Conservation (phyloP, 306 rosid species). For the Gastrolobium villosum region DNA sequence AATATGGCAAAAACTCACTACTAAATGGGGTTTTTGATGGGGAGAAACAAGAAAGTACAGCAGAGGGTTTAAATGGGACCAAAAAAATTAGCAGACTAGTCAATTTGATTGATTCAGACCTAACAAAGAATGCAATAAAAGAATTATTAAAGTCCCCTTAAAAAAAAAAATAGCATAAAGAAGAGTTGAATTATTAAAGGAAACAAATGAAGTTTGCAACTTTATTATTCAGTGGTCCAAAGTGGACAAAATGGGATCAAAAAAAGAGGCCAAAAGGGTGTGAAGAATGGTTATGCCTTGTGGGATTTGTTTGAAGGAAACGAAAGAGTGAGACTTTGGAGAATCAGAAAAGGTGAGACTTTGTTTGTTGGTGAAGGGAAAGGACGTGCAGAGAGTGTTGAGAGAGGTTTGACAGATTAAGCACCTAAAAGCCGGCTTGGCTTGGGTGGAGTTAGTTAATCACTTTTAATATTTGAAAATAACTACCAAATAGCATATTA, state of each 20-base stretch:
- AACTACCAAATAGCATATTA: not conserved
- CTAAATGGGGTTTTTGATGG: not conserved
- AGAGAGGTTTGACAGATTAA: conserved; percentile 12
- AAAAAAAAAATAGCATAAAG: conserved; percentile 21
- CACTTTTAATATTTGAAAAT: conserved; percentile 23
- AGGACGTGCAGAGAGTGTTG: conserved; percentile 40
- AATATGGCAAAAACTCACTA: conserved; percentile 1
- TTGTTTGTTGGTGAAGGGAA: not conserved
- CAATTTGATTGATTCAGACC: conserved; percentile 54
- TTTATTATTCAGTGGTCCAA: conserved; percentile 52
- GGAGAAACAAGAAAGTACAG: not conserved
- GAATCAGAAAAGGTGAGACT: conserved; percentile 11
- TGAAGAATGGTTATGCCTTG: conserved; percentile 43
- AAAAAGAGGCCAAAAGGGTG: not conserved
- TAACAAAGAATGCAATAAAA: conserved; percentile 46
- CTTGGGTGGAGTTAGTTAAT: conserved; percentile 37
- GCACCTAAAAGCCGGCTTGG: conserved; percentile 9
- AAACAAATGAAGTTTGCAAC: conserved; percentile 24
- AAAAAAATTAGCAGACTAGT: conserved; percentile 38
- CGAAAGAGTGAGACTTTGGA: conserved; percentile 26
- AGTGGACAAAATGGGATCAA: conserved; percentile 36
- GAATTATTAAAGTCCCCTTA: conserved; percentile 37
- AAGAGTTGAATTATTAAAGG: conserved; percentile 40
- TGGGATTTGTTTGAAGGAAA: conserved; percentile 35
- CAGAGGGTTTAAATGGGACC: conserved; percentile 43